Evolutionary conservation across 129 eudicot genomes (phyloP).

Genomic region (Arctium minus): DNA sequence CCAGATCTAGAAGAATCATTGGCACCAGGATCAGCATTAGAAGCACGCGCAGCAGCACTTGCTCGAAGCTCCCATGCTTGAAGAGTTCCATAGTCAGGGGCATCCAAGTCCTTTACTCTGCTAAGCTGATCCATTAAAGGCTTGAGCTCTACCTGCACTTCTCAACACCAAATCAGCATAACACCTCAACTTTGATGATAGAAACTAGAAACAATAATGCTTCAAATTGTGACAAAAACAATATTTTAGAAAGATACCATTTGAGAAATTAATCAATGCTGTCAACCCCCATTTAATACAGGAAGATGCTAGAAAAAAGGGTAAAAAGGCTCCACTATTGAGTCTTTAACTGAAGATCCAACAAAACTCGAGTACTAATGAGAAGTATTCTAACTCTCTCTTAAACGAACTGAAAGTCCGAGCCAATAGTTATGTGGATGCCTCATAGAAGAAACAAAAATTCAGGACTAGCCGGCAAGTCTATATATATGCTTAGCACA

Average conservation of each 20-base stretch:
- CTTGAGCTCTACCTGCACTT: conserved; percentile 76
- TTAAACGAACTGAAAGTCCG: too few relatives aligned
- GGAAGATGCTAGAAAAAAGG: too few relatives aligned
- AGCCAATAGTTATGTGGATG: too few relatives aligned
- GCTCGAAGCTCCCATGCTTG: conserved; percentile 93
- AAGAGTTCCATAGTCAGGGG: conserved; percentile 88
- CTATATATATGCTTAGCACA: too few relatives aligned
- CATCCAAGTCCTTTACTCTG: conserved; percentile 84
- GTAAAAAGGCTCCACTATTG: too few relatives aligned
- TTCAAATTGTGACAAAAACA: background rate
- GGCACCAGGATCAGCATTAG: conserved; percentile 43
- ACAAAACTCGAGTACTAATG: too few relatives aligned
- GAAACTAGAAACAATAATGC: background rate
- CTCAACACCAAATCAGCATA: background rate
- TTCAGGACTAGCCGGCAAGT: too few relatives aligned
- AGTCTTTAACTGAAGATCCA: too few relatives aligned
- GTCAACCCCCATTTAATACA: background rate
- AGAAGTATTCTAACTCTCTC: too few relatives aligned
- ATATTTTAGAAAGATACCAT: too few relatives aligned
- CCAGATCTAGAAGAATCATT: conserved; percentile 58
- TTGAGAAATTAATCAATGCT: background rate
- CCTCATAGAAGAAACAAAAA: too few relatives aligned
- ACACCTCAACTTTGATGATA: background rate
- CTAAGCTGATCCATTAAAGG: conserved; percentile 72
- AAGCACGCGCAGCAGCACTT: conserved; percentile 62